These are phyloP conservation scores for Panellus pusillus DNA, from an alignment of 768 basidiomycete genomes.

Conservation along the genomic window DNA sequence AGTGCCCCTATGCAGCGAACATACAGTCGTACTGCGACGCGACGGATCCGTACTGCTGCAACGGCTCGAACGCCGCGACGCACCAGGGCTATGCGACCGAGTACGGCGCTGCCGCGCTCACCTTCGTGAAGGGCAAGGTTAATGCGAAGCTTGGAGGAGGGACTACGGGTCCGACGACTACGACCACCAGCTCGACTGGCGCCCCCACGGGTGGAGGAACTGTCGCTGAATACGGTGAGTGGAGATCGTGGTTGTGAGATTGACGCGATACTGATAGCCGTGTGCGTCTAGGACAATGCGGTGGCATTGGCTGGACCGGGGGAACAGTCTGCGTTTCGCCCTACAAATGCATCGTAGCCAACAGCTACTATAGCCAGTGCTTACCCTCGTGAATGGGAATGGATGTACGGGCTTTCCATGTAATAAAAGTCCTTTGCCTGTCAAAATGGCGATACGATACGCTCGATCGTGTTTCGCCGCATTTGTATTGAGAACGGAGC, in stretches of 20 bases:
- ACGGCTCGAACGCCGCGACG: slow-evolving; percentile 29
- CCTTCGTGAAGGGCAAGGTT: slow-evolving; percentile 31
- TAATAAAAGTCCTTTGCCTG: no score
- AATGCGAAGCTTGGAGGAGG: slow-evolving; percentile 26
- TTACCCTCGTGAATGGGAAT: no score
- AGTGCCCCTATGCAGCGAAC: slow-evolving; percentile 29
- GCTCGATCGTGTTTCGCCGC: no score
- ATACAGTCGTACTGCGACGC: slow-evolving; percentile 36
- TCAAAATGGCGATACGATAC: no score
- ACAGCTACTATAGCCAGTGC: no score
- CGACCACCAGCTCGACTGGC: neutral
- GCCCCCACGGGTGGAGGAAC: slow-evolving; percentile 1
- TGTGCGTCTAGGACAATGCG: neutral
- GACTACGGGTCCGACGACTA: slow-evolving; percentile 9
- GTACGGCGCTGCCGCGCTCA: slow-evolving; percentile 31
- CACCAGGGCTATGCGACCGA: slow-evolving; percentile 34
- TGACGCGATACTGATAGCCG: neutral
- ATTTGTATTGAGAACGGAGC: no score
- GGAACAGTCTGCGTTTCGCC: slow-evolving; percentile 5
- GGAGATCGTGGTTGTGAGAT: neutral
- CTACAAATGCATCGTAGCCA: neutral
- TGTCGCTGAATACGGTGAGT: neutral
- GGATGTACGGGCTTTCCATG: no score
- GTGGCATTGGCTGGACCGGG: neutral
- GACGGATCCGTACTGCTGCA: slow-evolving; percentile 36